Evolutionary conservation across 306 rosid species (phyloP).

Genomic region (Biancaea sappan): DNA sequence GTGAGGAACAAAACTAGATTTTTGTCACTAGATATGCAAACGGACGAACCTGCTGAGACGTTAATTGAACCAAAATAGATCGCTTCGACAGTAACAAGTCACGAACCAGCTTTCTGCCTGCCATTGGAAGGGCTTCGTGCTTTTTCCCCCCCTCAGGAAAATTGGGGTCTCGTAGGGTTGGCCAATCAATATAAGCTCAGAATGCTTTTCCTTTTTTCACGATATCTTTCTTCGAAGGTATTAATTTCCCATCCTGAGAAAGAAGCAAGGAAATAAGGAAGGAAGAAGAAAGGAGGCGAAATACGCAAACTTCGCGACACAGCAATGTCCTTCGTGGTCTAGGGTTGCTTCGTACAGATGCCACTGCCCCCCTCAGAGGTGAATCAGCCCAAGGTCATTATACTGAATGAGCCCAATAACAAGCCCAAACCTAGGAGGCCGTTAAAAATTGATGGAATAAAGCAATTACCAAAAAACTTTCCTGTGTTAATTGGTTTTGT

Average conservation of each 20-base stretch:
- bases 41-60: constrained; percentile 49
- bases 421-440: neutral
- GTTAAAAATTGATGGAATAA: too few species aligned
- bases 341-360: neutral
- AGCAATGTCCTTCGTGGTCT: neutral
- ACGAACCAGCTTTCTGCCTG: constrained; percentile 71
- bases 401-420: neutral
- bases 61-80: constrained; percentile 47
- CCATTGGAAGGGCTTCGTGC: constrained; percentile 36
- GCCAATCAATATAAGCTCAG: neutral
- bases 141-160: neutral
- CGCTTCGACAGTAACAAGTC: constrained; percentile 60
- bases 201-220: neutral
- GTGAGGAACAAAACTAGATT: neutral
- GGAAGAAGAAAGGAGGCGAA: neutral
- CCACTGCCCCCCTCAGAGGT: neutral
- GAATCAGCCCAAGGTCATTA: neutral
- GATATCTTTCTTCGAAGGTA: neutral
- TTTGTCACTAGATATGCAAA: neutral
- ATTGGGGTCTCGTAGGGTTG: neutral
- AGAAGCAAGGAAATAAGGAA: neutral
- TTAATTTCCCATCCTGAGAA: neutral
- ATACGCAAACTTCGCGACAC: neutral
- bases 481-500: too few species aligned
- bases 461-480: too few species aligned